These are phyloP conservation scores for Aspergillus hiratsukae DNA, from an alignment of 2,329 filamentous ascomycete species.

Conservation along the genomic window DNA sequence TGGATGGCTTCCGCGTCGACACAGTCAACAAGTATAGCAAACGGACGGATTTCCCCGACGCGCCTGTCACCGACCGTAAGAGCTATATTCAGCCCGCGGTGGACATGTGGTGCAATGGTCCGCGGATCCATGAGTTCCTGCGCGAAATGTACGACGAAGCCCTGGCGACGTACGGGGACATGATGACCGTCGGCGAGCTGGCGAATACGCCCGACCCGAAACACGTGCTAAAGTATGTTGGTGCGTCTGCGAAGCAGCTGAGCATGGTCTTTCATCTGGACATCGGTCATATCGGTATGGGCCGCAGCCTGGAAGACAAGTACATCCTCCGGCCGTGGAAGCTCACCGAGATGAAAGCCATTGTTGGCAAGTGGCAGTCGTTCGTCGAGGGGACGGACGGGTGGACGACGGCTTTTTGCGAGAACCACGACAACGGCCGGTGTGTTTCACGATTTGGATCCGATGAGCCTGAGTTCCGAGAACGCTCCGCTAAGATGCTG, in stretches of 20 bases:
- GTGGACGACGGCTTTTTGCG: conserved; percentile 58
- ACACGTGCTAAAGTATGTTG: conserved; percentile 58
- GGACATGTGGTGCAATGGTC: conserved; percentile 62
- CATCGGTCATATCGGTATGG: conserved; percentile 50
- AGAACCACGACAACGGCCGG: conserved; percentile 61
- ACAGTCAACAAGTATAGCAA: conserved; percentile 61
- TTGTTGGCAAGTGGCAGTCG: conserved; percentile 49
- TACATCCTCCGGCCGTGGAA: conserved; percentile 42
- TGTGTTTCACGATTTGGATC: conserved; percentile 52
- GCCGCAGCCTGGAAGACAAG: conserved; percentile 43
- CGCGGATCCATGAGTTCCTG: conserved; percentile 66
- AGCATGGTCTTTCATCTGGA: conserved; percentile 61
- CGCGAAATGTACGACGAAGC: conserved; percentile 60
- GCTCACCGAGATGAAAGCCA: conserved; percentile 48
- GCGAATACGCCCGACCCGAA: conserved; percentile 57
- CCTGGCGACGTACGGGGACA: conserved; percentile 52
- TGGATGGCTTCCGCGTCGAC: conserved; percentile 67
- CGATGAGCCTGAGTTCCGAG: conserved; percentile 46
- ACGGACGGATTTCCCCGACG: conserved; percentile 50
- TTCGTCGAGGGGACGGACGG: conserved; percentile 46
- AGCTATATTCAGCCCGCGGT: conserved; percentile 49
- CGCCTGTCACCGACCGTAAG: conserved; percentile 48
- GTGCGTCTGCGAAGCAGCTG: conserved; percentile 54
- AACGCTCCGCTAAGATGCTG: conserved; percentile 51
- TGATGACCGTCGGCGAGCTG: conserved; percentile 67